Evolutionary conservation across 352 stramenopile genomes (phyloP).

Genomic region (Pythium periplocum): DNA sequence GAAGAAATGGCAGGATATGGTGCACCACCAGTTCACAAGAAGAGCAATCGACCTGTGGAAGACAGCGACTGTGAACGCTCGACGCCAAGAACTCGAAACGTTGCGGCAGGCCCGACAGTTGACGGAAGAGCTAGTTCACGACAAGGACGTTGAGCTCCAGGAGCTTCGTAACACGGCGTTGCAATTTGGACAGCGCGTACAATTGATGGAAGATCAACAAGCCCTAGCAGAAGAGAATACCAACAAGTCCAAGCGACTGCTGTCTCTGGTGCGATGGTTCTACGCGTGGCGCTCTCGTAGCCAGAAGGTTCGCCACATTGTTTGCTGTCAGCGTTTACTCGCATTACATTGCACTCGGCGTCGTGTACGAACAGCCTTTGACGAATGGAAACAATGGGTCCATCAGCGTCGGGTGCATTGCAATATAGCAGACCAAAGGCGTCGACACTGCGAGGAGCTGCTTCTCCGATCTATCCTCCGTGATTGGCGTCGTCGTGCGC

Average conservation of each 20-base stretch:
- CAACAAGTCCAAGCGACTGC: no score
- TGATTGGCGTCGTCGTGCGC: neutral
- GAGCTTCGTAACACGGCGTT: neutral
- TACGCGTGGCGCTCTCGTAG: neutral
- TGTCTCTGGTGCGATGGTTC: neutral
- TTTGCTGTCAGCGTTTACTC: neutral
- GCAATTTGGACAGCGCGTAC: no score
- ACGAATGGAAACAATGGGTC: neutral
- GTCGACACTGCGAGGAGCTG: no score
- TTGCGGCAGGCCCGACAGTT: neutral
- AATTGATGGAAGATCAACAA: no score
- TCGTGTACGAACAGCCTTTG: neutral
- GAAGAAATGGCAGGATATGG: neutral
- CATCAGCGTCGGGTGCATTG: no score
- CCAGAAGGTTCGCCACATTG: neutral
- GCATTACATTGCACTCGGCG: neutral
- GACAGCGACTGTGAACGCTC: neutral
- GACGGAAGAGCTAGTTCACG: neutral
- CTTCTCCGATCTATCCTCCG: neutral
- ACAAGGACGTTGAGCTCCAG: neutral
- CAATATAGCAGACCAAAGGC: no score
- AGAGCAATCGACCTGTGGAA: constrained; percentile 4
- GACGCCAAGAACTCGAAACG: neutral
- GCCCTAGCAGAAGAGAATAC: no score
- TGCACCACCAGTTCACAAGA: neutral